These are phyloP conservation scores for Pseudopithomyces maydicus DNA, from an alignment of 2,329 filamentous ascomycete genomes.

Conservation along the genomic window DNA sequence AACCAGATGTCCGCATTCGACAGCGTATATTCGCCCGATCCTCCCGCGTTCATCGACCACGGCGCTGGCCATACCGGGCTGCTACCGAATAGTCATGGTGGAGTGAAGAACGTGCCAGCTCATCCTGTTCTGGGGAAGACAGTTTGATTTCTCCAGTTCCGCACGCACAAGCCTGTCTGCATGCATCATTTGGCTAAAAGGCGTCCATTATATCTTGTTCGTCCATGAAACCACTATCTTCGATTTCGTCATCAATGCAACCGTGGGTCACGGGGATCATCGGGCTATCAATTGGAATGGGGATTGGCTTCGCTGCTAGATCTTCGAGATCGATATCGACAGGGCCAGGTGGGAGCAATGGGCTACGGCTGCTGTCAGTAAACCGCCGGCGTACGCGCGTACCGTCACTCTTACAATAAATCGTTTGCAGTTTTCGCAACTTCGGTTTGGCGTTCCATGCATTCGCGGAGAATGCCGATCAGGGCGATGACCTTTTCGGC, in stretches of 20 bases:
- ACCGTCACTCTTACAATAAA: conserved; percentile 6
- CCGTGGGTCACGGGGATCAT: neutral
- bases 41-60: conserved; percentile 3
- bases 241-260: conserved; percentile 3
- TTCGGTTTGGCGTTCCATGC: conserved; percentile 14
- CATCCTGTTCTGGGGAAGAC: neutral
- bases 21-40: conserved; percentile 2
- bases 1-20: neutral
- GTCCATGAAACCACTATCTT: conserved; percentile 14
- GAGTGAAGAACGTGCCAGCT: conserved; percentile 1
- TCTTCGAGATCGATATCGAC: neutral
- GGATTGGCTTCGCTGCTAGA: neutral
- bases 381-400: neutral
- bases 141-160: neutral
- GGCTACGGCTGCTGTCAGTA: neutral
- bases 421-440: conserved; percentile 10
- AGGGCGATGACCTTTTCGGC: conserved; percentile 10
- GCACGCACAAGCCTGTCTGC: neutral
- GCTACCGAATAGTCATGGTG: conserved; percentile 5
- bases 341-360: neutral
- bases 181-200: neutral
- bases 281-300: conserved; percentile 1
- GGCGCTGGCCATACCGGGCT: conserved; percentile 6
- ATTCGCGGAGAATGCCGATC: conserved; percentile 9
- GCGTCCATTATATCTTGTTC: neutral